A percentile compares a stretch with the other conserved stretches of the same genome.
Conservation (phyloP, 495 filamentous ascomycete species). For the Hypoxylon intermedium region DNA sequence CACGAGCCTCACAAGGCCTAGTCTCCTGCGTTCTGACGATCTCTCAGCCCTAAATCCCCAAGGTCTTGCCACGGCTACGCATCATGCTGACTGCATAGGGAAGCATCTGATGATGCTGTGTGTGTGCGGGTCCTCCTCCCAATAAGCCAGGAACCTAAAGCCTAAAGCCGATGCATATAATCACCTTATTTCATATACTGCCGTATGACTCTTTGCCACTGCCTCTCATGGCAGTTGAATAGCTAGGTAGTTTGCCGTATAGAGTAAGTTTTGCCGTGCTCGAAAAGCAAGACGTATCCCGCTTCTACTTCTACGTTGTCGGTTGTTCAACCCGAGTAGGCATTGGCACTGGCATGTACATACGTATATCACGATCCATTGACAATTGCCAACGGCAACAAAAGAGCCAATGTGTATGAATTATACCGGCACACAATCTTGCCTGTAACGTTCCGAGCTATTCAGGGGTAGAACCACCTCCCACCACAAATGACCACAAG, state of each 20-base stretch:
- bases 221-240: background rate
- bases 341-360: background rate
- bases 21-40: constrained; percentile 18
- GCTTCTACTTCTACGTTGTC: background rate
- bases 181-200: constrained; percentile 18
- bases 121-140: too few relatives aligned
- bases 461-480: too few relatives aligned
- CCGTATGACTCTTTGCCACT: constrained; percentile 18
- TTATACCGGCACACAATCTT: too few relatives aligned
- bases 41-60: constrained; percentile 29
- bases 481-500: too few relatives aligned
- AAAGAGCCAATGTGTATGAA: too few relatives aligned
- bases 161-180: constrained; percentile 6
- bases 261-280: constrained; percentile 27
- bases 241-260: constrained; percentile 7
- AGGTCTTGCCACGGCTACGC: constrained; percentile 11
- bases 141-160: too few relatives aligned
- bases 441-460: too few relatives aligned
- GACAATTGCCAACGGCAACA: too few relatives aligned
- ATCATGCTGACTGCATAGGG: constrained; percentile 22
- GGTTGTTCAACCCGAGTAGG: background rate
- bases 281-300: background rate
- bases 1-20: background rate
- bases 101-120: background rate
- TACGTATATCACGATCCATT: too few relatives aligned